phyloP scores from a whole-genome alignment of 2,329 filamentous ascomycete species.

The Calonectria ilicicola region DNA sequence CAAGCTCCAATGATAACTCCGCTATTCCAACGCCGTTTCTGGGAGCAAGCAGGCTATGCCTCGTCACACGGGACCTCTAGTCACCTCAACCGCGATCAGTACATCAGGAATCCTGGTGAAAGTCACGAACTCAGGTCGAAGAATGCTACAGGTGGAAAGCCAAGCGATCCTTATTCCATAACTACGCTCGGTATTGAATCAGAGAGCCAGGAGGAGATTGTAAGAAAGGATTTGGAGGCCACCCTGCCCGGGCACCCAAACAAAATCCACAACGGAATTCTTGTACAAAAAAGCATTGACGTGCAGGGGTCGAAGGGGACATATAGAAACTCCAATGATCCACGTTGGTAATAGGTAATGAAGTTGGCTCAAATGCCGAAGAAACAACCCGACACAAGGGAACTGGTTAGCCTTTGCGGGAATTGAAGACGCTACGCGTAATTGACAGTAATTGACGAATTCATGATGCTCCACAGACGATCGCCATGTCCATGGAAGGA shows the following conservation, averaged over 20 bases:
- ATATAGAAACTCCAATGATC: not conserved
- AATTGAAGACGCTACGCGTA: not conserved
- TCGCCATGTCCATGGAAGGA: not conserved
- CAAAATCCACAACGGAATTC: not conserved
- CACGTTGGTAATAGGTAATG: not conserved
- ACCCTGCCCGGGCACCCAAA: not conserved
- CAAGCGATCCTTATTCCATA: not conserved
- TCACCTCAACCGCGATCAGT: not conserved
- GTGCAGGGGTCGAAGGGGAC: not conserved
- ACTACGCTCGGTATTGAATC: not conserved
- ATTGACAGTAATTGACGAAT: not conserved
- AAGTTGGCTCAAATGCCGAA: not conserved
- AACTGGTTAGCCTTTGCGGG: not conserved
- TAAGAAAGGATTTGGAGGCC: not conserved
- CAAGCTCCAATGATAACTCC: not conserved
- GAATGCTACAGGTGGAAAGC: not conserved
- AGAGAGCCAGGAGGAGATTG: not conserved
- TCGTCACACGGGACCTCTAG: not conserved
- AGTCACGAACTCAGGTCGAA: not conserved
- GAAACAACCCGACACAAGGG: not conserved
- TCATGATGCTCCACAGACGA: not conserved
- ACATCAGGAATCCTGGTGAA: not conserved
- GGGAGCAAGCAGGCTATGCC: not conserved
- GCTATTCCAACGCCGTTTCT: not conserved
- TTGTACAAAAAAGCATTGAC: not conserved